Evolutionary conservation across 352 stramenopile genomes (phyloP), one percentile per base, ranked within the genome.

Genomic region (Globisporangium mamillatum): DNA sequence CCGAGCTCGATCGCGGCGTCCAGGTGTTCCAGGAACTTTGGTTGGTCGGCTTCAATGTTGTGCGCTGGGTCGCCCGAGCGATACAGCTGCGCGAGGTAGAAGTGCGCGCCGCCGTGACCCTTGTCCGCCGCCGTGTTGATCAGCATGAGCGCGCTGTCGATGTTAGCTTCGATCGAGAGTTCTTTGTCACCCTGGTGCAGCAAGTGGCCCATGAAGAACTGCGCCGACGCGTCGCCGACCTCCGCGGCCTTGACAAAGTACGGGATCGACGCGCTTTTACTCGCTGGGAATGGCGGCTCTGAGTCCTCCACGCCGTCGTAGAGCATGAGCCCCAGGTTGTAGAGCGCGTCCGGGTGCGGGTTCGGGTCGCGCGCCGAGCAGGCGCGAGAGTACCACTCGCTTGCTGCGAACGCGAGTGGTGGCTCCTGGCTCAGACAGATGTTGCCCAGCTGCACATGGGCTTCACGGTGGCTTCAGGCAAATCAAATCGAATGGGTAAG

Each of bases 61-160:
- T 81, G 72, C 16, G 66, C 66, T 9, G 86, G 74, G 48, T 93
- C 86, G 2, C 87, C 88, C n/a, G 82, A 94, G 59, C 84, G 84
- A 68, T 95, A 93, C n/a, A 97, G 78, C 79, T 94, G 87, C 32
- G 88, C 87, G 16, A 97, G 72, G 64, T 95, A 97, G 65, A 84
- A 94, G 24, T 87, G 74, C 65, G 90, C 87, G 14, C 86, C 82
- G 8, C 75, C 79, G 68, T 97, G 88, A n/a, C 73, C 81, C 50
- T 84, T 83, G 25, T 78, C 80, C 4, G 81, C 88, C 14, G 87
- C 88, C 67, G 78, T 87, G 68, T 95, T 78, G 50, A 97, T 78
- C 50, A 96, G 80, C 81, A 92, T 90, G 12, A 90, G 64, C 27
- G 75, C 84, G 63, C 85, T 95, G 27, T 46, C 74, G 18, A 85